These are phyloP conservation scores for Mallotus japonicus DNA, from an alignment of 441 rosid genomes.

Conservation along the genomic window DNA sequence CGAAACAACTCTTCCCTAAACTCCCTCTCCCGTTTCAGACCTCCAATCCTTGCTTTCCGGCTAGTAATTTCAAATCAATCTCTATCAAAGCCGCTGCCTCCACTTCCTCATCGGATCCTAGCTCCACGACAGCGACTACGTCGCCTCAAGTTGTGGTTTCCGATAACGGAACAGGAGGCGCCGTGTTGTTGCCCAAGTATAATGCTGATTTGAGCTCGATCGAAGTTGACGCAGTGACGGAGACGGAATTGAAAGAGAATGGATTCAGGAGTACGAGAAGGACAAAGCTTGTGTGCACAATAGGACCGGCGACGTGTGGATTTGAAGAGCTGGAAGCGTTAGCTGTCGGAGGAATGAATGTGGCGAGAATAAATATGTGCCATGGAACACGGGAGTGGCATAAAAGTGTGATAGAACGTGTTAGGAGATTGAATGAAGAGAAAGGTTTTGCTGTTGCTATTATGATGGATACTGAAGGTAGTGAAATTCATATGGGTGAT, in stretches of 20 bases:
- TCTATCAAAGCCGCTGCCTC: constrained; percentile 35
- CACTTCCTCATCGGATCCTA: constrained; percentile 35
- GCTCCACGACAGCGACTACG: too few species aligned
- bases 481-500: constrained; percentile 99
- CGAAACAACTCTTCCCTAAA: constrained; percentile 30
- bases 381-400: constrained; percentile 98
- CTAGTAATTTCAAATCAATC: constrained; percentile 24
- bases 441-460: constrained; percentile 94
- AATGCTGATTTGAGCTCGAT: constrained; percentile 47
- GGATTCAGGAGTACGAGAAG: constrained; percentile 96
- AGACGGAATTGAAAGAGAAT: constrained; percentile 92
- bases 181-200: not conserved
- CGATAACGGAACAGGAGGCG: constrained; percentile 36
- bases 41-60: constrained; percentile 35
- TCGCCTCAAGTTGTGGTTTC: constrained; percentile 38
- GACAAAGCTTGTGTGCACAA: constrained; percentile 92
- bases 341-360: constrained; percentile 97
- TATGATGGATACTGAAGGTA: constrained; percentile 99
- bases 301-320: constrained; percentile 87
- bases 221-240: constrained; percentile 90
- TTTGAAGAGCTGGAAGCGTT: constrained; percentile 86
- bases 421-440: constrained; percentile 81
- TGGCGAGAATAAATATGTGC: constrained; percentile 93
- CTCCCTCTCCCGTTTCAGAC: constrained; percentile 30
- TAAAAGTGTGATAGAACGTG: constrained; percentile 64